A percentile compares a stretch with the other conserved stretches of the same genome.
Evolutionary conservation across 1,284 basidiomycete species (phyloP).

Genomic region (Ceratobasidium sp.): DNA sequence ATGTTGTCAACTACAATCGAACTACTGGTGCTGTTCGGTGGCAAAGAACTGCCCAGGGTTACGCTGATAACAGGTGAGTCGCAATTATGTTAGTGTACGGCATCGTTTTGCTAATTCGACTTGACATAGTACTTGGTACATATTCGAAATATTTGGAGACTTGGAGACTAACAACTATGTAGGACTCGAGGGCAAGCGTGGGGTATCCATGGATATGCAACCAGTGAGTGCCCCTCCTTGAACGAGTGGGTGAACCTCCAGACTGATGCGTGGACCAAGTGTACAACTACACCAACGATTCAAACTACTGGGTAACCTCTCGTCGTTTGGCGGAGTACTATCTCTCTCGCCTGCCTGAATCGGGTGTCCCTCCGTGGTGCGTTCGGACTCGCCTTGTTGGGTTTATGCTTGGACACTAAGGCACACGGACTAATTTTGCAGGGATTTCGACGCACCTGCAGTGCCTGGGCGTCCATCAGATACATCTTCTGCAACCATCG

Average conservation of each 20-base stretch:
- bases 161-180: not conserved
- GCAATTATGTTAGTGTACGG: not conserved
- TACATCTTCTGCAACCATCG: slow-evolving; percentile 74
- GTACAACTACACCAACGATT: slow-evolving; percentile 67
- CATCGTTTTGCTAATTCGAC: not conserved
- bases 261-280: slow-evolving; percentile 59
- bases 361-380: slow-evolving; percentile 75
- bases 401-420: not conserved
- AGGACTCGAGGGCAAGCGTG: slow-evolving; percentile 76
- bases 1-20: slow-evolving; percentile 75
- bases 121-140: slow-evolving; percentile 66
- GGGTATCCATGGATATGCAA: slow-evolving; percentile 77
- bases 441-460: slow-evolving; percentile 77
- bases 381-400: not conserved
- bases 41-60: slow-evolving; percentile 72
- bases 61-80: slow-evolving; percentile 65
- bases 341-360: slow-evolving; percentile 66
- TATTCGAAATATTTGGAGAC: not conserved
- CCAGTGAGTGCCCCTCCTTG: slow-evolving; percentile 62
- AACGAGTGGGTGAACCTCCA: not conserved
- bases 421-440: slow-evolving; percentile 53
- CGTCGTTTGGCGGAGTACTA: slow-evolving; percentile 71
- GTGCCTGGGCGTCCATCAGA: slow-evolving; percentile 67
- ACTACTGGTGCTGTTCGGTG: slow-evolving; percentile 71
- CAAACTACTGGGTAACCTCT: slow-evolving; percentile 69